Evolutionary conservation across 306 rosid genomes (phyloP), one percentile per base, ranked within the genome.

Genomic region (Dicorynia guianensis): DNA sequence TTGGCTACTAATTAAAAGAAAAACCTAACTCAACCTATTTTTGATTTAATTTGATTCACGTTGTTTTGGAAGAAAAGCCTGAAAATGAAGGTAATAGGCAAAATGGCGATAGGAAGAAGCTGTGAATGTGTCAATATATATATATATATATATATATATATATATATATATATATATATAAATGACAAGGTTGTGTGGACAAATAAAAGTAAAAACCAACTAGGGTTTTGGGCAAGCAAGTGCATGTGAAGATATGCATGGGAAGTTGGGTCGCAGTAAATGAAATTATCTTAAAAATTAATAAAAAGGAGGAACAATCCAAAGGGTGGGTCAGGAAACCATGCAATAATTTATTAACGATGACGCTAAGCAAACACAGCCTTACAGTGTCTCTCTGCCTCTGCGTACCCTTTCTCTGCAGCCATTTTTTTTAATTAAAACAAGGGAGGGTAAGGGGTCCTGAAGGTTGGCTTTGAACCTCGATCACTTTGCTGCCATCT

Each of bases 191-290:
- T 83, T 67, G 58, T 65, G 56, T 50, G 58, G 61, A 62, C 34
- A 69, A 71, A 67, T 11, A 40, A 63, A 50, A 50, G 3, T 5
- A 50, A 19, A 12, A 0, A 18, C 58, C 36, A 76, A 66, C 59
- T 80, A 76, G 72, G 81, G 82, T 79, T 80, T 47, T 55, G 68
- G 73, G 80, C 54, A 75, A 79, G 82, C 74, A 72, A 76, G 74
- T 77, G 91, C 95, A 89, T 84, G 97, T 91, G 95, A 85, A 77
- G 88, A 79, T 67, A 85, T 80, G 89, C 91, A 85, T 84, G 88
- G 89, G 84, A 91, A 92, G 88, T 19, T 83, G 93, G 76, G 89
- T 55, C 71, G 77, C 77, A 72, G 87, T 77, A 75, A 83, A 79
- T 85, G 80, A 75, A 81, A 75, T 53, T 48, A 74, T 55, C 75